Conservation (phyloP, 2,329 filamentous ascomycete species). For the Didymella arachidicola region DNA sequence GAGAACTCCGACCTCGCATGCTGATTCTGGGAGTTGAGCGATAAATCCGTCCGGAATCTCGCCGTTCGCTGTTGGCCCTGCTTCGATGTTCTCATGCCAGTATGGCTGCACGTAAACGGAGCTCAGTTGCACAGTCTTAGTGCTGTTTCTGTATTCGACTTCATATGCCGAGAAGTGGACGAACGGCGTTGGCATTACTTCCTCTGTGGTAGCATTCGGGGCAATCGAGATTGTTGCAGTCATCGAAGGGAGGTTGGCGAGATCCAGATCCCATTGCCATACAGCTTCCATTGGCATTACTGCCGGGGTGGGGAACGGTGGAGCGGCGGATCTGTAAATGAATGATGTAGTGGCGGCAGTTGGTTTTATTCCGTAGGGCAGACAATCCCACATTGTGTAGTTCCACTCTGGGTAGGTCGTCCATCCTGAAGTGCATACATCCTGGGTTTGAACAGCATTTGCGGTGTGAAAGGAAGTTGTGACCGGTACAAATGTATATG, state of each 20-base stretch:
- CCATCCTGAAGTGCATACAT: slow-evolving; percentile 31
- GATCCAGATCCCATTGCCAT: slow-evolving; percentile 25
- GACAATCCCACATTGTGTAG: slow-evolving; percentile 31
- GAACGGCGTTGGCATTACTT: slow-evolving; percentile 51
- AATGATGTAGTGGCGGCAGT: slow-evolving; percentile 44
- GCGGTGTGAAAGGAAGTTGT: slow-evolving; percentile 39
- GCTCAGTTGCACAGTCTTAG: slow-evolving; percentile 46
- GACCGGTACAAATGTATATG: slow-evolving; percentile 31
- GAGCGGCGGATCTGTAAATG: slow-evolving; percentile 34
- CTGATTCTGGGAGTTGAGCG: slow-evolving; percentile 41
- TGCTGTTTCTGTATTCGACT: slow-evolving; percentile 47
- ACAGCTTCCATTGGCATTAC: slow-evolving; percentile 30
- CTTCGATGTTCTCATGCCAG: slow-evolving; percentile 40
- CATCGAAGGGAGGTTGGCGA: slow-evolving; percentile 26
- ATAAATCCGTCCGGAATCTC: slow-evolving; percentile 50
- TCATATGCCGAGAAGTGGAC: slow-evolving; percentile 56
- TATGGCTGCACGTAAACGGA: slow-evolving; percentile 51
- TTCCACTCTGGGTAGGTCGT: slow-evolving; percentile 35
- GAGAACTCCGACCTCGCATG: slow-evolving; percentile 48
- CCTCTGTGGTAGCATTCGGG: slow-evolving; percentile 32
- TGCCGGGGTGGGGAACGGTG: slow-evolving; percentile 33
- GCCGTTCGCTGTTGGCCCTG: slow-evolving; percentile 37
- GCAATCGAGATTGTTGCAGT: slow-evolving; percentile 36
- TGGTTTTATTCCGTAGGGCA: slow-evolving; percentile 39
- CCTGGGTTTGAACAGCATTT: slow-evolving; percentile 33